Conservation (phyloP, 2,329 filamentous ascomycete genomes). For the Phaeoacremonium minimum region DNA sequence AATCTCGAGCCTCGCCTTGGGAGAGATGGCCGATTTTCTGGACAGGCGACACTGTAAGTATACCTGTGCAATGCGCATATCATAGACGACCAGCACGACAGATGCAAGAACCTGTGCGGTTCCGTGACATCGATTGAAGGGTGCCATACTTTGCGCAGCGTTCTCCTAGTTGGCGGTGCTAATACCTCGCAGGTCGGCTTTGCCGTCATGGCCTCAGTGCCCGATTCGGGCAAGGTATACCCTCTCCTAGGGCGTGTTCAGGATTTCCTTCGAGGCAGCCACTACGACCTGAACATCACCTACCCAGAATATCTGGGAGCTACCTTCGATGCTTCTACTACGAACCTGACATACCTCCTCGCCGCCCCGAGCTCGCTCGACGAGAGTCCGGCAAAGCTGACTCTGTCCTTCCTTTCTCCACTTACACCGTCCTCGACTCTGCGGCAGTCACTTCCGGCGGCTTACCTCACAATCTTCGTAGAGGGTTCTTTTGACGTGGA, state of each 20-base stretch:
- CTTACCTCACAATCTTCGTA: constrained; percentile 69
- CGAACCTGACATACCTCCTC: constrained; percentile 43
- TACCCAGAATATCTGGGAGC: constrained; percentile 38
- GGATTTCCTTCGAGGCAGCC: constrained; percentile 34
- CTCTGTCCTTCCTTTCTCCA: constrained; percentile 62
- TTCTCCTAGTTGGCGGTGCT: too few relatives aligned
- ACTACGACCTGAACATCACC: constrained; percentile 29
- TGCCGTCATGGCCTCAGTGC: constrained; percentile 42
- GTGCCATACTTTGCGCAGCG: too few relatives aligned
- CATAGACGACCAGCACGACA: too few relatives aligned
- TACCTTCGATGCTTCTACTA: constrained; percentile 44
- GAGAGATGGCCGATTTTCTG: constrained; percentile 71
- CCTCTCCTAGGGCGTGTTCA: constrained; percentile 47
- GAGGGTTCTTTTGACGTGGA: constrained; percentile 61
- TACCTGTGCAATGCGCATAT: too few relatives aligned
- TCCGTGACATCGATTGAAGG: too few relatives aligned
- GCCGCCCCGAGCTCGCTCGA: constrained; percentile 18
- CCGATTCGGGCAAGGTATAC: constrained; percentile 36
- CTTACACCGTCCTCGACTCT: constrained; percentile 78
- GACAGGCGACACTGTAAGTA: constrained; percentile 23
- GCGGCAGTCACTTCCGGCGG: constrained; percentile 76
- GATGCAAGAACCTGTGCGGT: too few relatives aligned
- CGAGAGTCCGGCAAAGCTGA: constrained; percentile 29
- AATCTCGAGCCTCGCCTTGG: constrained; percentile 71
- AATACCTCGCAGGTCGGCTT: constrained; percentile 44